These are phyloP conservation scores for Scleromitrula shiraiana DNA, from an alignment of 2,329 filamentous ascomycete species.

Conservation along the genomic window DNA sequence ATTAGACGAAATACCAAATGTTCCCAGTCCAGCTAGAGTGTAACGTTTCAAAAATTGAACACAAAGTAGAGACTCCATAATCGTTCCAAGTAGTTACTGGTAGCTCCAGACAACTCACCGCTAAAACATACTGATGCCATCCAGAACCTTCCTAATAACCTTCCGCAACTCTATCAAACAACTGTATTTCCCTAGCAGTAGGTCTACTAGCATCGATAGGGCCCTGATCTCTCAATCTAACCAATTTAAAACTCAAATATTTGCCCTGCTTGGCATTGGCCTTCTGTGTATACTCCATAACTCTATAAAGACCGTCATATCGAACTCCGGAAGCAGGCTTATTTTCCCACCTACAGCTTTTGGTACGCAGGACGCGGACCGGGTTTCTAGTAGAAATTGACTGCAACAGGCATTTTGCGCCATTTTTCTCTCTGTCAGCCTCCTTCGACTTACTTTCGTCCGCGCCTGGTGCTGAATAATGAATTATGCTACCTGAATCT, in stretches of 20 bases:
- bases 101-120: too few relatives aligned
- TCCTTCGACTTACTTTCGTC: not conserved
- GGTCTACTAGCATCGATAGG: not conserved
- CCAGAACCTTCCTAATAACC: not conserved
- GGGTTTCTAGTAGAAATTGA: not conserved
- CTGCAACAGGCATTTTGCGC: not conserved
- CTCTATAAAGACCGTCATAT: not conserved
- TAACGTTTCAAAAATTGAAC: too few relatives aligned
- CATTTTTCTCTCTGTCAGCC: not conserved
- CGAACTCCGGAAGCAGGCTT: not conserved
- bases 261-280: not conserved
- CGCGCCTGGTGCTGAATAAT: not conserved
- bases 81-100: too few relatives aligned
- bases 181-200: too few relatives aligned
- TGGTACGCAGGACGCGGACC: not conserved
- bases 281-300: too few relatives aligned
- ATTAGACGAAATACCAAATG: too few relatives aligned
- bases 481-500: not conserved
- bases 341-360: not conserved
- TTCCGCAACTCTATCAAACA: not conserved
- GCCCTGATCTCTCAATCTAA: not conserved
- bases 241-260: not conserved
- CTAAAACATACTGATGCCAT: too few relatives aligned
- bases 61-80: too few relatives aligned
- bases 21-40: too few relatives aligned